Conservation (phyloP, 1,139 yeast species). For the Hansenula lynferdii region DNA sequence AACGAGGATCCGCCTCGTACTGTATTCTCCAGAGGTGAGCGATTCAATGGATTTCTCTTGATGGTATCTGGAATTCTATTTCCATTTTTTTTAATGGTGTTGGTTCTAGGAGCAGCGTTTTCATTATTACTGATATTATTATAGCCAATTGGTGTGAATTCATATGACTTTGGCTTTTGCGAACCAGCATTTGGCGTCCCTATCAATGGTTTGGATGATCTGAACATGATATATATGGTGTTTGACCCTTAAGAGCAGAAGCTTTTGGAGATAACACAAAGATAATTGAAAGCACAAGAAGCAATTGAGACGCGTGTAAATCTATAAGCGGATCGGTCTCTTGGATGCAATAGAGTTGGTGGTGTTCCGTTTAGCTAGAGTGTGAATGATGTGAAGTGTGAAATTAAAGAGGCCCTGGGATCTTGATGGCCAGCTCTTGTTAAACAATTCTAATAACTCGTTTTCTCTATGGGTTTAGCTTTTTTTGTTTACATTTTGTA, state of each 20-base stretch:
- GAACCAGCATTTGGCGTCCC: slow-evolving; percentile 16
- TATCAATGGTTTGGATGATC: slow-evolving; percentile 13
- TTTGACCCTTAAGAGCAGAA: no score
- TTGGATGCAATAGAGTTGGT: no score
- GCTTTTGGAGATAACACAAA: no score
- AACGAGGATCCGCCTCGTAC: slow-evolving; percentile 24
- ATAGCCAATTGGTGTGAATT: slow-evolving; percentile 21
- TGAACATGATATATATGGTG: slow-evolving; percentile 12
- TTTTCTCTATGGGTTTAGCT: no score
- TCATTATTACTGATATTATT: slow-evolving; percentile 7
- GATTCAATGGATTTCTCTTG: slow-evolving; percentile 10
- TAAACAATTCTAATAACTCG: not conserved
- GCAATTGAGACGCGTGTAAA: not conserved
- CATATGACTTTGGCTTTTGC: slow-evolving; percentile 6
- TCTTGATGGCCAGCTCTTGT: no score
- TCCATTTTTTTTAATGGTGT: not conserved
- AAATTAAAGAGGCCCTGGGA: no score
- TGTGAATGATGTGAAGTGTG: no score
- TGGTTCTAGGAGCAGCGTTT: not conserved
- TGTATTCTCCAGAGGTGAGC: slow-evolving; percentile 16
- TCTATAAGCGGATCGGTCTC: no score
- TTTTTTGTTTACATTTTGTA: not conserved
- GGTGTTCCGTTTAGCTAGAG: no score
- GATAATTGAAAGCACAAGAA: not conserved
- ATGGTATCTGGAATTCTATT: not conserved